These are phyloP conservation scores for Tanacetum coccineum DNA, from an alignment of 129 eudicot genomes.

Conservation along the genomic window DNA sequence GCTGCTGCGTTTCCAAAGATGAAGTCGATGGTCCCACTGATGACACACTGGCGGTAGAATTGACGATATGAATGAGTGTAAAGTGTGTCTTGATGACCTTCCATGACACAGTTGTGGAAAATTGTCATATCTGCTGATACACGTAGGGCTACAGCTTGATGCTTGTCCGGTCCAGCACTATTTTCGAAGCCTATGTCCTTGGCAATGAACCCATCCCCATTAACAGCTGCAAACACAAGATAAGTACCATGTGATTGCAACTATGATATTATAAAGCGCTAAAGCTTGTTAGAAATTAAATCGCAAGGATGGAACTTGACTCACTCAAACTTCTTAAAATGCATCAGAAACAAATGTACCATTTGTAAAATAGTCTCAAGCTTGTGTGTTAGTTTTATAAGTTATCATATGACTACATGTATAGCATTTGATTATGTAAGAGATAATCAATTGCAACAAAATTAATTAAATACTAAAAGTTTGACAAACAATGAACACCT, in stretches of 20 bases:
- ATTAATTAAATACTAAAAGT: neutral
- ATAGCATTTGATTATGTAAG: too few species aligned
- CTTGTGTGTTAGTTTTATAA: too few species aligned
- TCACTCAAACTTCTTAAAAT: too few species aligned
- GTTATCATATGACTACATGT: too few species aligned
- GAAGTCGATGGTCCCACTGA: conserved; percentile 55
- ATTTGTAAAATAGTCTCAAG: too few species aligned
- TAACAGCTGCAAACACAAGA: conserved; percentile 37
- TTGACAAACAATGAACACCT: neutral
- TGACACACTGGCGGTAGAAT: conserved; percentile 51
- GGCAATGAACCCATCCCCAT: conserved; percentile 58
- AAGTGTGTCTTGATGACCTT: conserved; percentile 36
- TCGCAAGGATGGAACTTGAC: too few species aligned
- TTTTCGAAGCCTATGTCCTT: conserved; percentile 68
- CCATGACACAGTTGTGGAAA: conserved; percentile 31
- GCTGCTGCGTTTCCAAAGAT: conserved; percentile 54
- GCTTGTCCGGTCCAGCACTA: conserved; percentile 51
- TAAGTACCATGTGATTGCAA: too few species aligned
- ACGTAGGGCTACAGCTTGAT: conserved; percentile 67
- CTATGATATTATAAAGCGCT: too few species aligned
- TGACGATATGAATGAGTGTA: conserved; percentile 35
- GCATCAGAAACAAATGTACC: too few species aligned
- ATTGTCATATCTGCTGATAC: conserved; percentile 43
- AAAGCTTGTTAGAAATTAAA: too few species aligned
- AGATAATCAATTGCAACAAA: too few species aligned